Evolutionary conservation across 495 filamentous ascomycete genomes (phyloP).

Genomic region (Amorphotheca resinae): DNA sequence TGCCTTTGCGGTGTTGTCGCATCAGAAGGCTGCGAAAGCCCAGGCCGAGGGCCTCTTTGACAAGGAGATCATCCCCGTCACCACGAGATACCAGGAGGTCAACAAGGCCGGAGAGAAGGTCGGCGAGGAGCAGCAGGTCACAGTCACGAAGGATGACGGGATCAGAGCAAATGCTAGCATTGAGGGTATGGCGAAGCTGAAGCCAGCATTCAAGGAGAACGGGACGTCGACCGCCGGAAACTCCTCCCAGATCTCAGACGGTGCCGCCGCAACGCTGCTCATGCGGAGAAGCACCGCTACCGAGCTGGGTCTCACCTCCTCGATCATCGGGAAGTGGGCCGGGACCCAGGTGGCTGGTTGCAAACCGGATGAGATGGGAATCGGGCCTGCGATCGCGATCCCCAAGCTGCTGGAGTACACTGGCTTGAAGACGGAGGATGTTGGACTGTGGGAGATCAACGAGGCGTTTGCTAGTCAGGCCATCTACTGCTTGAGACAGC

Average conservation of each 20-base stretch:
- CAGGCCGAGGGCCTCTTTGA: constrained; percentile 58
- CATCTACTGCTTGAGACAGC: constrained; percentile 61
- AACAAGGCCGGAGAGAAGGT: constrained; percentile 47
- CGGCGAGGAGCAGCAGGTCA: constrained; percentile 33
- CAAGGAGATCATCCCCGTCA: constrained; percentile 65
- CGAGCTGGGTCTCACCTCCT: constrained; percentile 51
- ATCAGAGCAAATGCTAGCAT: constrained; percentile 52
- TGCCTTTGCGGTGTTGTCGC: constrained; percentile 62
- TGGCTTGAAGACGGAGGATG: constrained; percentile 51
- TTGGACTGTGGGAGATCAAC: constrained; percentile 92
- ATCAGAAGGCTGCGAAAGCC: constrained; percentile 57
- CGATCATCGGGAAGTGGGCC: constrained; percentile 71
- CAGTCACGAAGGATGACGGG: constrained; percentile 67
- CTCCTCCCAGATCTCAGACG: constrained; percentile 75
- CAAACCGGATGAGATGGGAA: constrained; percentile 83
- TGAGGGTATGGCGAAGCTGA: constrained; percentile 63
- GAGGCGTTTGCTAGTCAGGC: constrained; percentile 91
- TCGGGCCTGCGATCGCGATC: constrained; percentile 77
- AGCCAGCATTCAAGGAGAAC: constrained; percentile 66
- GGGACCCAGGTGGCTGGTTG: constrained; percentile 62
- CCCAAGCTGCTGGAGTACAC: constrained; percentile 60
- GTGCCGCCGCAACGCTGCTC: constrained; percentile 69
- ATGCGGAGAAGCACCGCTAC: constrained; percentile 76
- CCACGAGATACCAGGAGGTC: constrained; percentile 50
- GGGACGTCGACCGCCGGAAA: constrained; percentile 80